These are phyloP conservation scores for Pseudophaeomoniella oleicola DNA, from an alignment of 2,329 filamentous ascomycete species.

Conservation along the genomic window DNA sequence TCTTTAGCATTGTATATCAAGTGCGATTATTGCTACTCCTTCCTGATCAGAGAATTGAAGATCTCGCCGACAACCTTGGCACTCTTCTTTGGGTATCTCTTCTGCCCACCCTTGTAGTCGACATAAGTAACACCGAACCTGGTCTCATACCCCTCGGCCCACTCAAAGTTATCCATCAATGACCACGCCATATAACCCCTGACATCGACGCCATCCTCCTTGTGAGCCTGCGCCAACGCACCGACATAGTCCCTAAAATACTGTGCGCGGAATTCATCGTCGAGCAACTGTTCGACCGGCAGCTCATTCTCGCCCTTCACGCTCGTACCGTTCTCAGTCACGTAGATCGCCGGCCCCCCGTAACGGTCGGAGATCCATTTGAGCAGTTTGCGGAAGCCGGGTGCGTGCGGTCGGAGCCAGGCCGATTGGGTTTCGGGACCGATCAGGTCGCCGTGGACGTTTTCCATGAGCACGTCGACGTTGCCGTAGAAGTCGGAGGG, in stretches of 20 bases:
- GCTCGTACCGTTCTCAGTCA: conserved; percentile 80
- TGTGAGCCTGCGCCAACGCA: conserved; percentile 59
- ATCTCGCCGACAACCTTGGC: conserved; percentile 55
- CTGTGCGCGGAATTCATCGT: conserved; percentile 67
- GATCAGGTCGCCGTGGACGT: conserved; percentile 58
- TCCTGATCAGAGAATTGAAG: conserved; percentile 57
- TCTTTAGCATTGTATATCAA: too few species aligned
- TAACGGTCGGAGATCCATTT: conserved; percentile 68
- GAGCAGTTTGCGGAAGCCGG: conserved; percentile 63
- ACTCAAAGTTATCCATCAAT: conserved; percentile 82
- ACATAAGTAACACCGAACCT: conserved; percentile 74
- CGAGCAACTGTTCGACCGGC: conserved; percentile 49
- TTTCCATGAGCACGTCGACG: conserved; percentile 55
- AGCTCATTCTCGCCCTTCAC: conserved; percentile 72
- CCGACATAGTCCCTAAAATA: conserved; percentile 68
- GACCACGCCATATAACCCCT: conserved; percentile 76
- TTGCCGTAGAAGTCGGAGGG: conserved; percentile 60
- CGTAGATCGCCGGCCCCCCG: conserved; percentile 61
- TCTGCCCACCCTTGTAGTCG: conserved; percentile 67
- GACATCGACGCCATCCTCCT: conserved; percentile 62
- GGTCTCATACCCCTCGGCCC: conserved; percentile 83
- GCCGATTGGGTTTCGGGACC: conserved; percentile 69
- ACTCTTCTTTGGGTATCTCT: conserved; percentile 72
- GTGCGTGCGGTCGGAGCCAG: conserved; percentile 64
- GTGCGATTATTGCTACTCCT: too few species aligned